phyloP scores from a whole-genome alignment of 2,329 filamentous ascomycete species.

The Ophiostoma pallidulum region DNA sequence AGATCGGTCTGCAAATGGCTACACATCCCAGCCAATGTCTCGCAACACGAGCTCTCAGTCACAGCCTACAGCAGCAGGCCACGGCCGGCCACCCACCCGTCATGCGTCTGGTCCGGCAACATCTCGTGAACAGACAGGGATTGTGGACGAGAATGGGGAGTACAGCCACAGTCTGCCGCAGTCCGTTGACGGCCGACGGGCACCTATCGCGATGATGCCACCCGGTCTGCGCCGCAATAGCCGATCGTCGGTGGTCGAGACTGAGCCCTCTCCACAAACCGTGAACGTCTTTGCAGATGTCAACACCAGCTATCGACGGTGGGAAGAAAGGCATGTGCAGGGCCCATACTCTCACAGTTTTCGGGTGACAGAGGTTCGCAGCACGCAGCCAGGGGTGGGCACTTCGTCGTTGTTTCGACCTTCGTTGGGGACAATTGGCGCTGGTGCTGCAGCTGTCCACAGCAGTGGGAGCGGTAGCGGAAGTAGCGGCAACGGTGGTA shows the following conservation, averaged over 20 bases:
- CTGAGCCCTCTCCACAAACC: conserved; percentile 33
- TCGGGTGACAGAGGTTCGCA: background rate
- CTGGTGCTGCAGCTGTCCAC: background rate
- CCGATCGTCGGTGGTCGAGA: conserved; percentile 33
- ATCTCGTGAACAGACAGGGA: background rate
- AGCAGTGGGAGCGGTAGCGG: conserved; percentile 3
- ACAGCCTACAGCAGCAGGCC: conserved; percentile 1
- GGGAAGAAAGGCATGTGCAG: conserved; percentile 17
- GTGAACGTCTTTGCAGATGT: conserved; percentile 21
- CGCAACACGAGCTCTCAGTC: conserved; percentile 35
- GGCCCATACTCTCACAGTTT: background rate
- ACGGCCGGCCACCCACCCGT: background rate
- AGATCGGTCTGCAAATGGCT: conserved; percentile 24
- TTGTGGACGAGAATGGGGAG: background rate
- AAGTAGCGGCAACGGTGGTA: background rate
- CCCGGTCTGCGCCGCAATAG: conserved; percentile 12
- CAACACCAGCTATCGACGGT: conserved; percentile 23
- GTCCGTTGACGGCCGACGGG: background rate
- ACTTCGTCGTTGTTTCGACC: background rate
- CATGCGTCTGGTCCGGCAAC: background rate
- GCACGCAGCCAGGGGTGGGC: background rate
- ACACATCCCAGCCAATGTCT: conserved; percentile 42
- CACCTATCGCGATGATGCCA: conserved; percentile 17
- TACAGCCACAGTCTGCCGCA: conserved; percentile 2
- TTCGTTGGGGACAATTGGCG: background rate